phyloP scores from a whole-genome alignment of 1,284 basidiomycete species.

The Apiotrichum siamense region DNA sequence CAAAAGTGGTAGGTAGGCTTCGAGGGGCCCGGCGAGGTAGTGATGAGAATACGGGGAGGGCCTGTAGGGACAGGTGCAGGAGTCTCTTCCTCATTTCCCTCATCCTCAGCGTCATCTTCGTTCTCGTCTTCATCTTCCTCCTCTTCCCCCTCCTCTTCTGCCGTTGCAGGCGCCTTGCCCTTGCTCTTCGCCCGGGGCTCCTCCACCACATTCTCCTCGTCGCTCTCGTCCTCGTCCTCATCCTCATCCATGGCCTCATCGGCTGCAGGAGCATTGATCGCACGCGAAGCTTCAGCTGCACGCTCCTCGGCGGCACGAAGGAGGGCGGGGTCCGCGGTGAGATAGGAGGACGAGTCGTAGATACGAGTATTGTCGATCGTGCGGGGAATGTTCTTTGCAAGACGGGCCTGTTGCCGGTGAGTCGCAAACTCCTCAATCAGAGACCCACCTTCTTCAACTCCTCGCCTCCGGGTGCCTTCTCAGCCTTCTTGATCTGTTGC shows the following conservation, averaged over 20 bases:
- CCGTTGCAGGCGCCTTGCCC: neutral
- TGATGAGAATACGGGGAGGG: conserved; percentile 81
- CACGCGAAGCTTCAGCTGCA: conserved; percentile 33
- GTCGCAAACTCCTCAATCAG: conserved; percentile 1
- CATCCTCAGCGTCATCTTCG: conserved; percentile 22
- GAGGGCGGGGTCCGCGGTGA: conserved; percentile 61
- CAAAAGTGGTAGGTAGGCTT: conserved; percentile 80
- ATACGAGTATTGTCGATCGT: conserved; percentile 92
- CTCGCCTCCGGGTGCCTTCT: conserved; percentile 36
- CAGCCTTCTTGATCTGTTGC: conserved; percentile 38
- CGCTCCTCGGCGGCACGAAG: conserved; percentile 34
- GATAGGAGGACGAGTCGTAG: conserved; percentile 70
- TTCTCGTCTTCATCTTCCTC: conserved; percentile 54
- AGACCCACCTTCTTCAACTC: conserved; percentile 33
- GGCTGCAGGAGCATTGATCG: conserved; percentile 24
- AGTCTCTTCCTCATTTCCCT: conserved; percentile 12
- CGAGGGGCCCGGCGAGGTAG: conserved; percentile 80
- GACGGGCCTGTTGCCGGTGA: conserved; percentile 67
- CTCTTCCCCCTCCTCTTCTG: conserved; percentile 28
- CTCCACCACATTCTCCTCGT: conserved; percentile 52
- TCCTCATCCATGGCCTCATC: conserved; percentile 15
- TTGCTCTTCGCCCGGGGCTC: conserved; percentile 35
- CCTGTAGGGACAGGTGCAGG: conserved; percentile 47
- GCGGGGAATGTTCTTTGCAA: conserved; percentile 75
- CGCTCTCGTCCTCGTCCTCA: conserved; percentile 20